These are phyloP conservation scores for Acacia confusa DNA, from an alignment of 306 rosid genomes.

Conservation along the genomic window DNA sequence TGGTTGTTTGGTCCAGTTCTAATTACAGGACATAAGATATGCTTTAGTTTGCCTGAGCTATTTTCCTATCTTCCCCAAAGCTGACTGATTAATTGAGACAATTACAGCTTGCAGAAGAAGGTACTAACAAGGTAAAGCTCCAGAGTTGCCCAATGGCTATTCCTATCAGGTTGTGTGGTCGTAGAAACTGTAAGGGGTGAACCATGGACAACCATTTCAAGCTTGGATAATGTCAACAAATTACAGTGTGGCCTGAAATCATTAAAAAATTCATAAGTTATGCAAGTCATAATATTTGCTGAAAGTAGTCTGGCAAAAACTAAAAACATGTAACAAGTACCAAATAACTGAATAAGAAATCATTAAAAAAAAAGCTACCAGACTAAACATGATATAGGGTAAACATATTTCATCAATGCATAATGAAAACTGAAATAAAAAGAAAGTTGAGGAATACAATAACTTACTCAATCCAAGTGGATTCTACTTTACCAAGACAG, in stretches of 20 bases:
- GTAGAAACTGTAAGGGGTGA: constrained; percentile 54
- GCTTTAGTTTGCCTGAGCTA: neutral
- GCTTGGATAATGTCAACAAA: constrained; percentile 63
- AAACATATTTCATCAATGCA: constrained; percentile 21
- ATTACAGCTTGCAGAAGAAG: constrained; percentile 35
- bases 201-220: constrained; percentile 58
- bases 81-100: neutral
- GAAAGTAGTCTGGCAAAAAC: constrained; percentile 8
- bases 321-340: neutral
- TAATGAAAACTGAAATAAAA: constrained; percentile 17
- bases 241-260: constrained; percentile 58
- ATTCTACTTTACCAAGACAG: constrained; percentile 64
- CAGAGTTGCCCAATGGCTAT: constrained; percentile 65
- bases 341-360: constrained; percentile 27
- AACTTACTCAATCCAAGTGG: constrained; percentile 60
- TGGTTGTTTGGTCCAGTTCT: neutral
- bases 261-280: constrained; percentile 35
- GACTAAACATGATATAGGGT: neutral
- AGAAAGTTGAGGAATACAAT: constrained; percentile 20
- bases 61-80: constrained; percentile 1
- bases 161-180: constrained; percentile 52
- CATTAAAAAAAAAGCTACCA: neutral
- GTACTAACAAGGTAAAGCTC: constrained; percentile 80
- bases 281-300: constrained; percentile 19
- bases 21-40: neutral